Conservation (phyloP, 2,329 filamentous ascomycete species). For the Pyricularia pennisetigena region DNA sequence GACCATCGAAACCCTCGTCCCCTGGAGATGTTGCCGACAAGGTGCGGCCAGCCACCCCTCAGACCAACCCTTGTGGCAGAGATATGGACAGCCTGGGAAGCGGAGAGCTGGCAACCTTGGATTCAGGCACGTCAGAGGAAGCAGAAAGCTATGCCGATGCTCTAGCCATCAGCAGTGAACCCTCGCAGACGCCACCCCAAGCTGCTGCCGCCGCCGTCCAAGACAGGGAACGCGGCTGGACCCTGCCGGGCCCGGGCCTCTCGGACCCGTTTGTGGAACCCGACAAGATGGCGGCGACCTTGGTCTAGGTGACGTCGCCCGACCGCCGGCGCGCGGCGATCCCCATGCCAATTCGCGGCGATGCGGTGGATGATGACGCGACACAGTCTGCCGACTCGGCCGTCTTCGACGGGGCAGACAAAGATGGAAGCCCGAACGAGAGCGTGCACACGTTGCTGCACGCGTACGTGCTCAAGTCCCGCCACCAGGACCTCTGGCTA, state of each 20-base stretch:
- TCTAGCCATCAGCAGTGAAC: background rate
- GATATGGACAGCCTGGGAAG: background rate
- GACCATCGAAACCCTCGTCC: background rate
- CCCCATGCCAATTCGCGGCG: background rate
- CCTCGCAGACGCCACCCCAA: background rate
- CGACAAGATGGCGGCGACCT: background rate
- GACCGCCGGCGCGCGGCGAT: background rate
- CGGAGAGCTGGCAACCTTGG: background rate
- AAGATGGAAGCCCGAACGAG: background rate
- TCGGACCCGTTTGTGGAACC: background rate
- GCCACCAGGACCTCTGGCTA: background rate
- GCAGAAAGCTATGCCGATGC: background rate
- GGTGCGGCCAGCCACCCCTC: background rate
- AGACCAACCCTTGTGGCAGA: background rate
- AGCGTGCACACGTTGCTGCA: background rate
- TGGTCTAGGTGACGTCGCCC: background rate
- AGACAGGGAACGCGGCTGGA: background rate
- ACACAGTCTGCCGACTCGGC: background rate
- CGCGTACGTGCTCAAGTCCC: background rate
- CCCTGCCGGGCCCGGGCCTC: background rate
- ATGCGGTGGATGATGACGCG: background rate
- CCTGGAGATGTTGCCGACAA: background rate
- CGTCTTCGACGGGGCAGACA: background rate
- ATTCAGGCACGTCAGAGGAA: background rate
- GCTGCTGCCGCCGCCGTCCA: background rate